These are phyloP conservation scores for Byssothecium circinans DNA, from an alignment of 2,329 filamentous ascomycete genomes.

Conservation along the genomic window DNA sequence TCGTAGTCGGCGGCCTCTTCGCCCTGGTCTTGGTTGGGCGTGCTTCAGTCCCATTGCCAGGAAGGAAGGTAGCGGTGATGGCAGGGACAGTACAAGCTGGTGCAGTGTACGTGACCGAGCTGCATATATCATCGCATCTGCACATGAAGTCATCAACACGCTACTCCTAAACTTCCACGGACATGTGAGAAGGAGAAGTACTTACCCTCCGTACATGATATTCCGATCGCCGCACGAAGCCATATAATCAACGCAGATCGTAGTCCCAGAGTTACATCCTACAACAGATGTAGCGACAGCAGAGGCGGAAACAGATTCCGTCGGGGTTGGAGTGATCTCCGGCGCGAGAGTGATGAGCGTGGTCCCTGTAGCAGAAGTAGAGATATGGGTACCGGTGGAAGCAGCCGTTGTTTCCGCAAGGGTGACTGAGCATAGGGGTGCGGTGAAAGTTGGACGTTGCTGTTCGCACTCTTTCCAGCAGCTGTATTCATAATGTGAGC, in stretches of 20 bases:
- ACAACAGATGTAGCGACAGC: background rate
- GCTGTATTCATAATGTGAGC: background rate
- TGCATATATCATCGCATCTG: constrained; percentile 6
- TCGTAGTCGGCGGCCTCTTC: background rate
- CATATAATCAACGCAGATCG: constrained; percentile 9
- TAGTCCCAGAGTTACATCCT: background rate
- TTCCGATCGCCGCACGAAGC: constrained; percentile 1
- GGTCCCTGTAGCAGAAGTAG: background rate
- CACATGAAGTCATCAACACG: background rate
- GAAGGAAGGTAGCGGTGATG: background rate
- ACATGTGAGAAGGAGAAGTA: background rate
- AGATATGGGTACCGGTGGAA: background rate
- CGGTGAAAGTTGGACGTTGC: constrained; percentile 9
- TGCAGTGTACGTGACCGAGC: background rate
- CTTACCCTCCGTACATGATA: constrained; percentile 8
- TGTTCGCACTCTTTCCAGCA: constrained; percentile 10
- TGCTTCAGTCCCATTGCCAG: background rate
- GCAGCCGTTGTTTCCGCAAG: background rate
- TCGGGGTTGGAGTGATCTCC: constrained; percentile 1
- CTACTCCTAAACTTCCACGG: background rate
- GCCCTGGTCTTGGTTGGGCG: background rate
- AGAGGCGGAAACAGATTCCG: too few species aligned
- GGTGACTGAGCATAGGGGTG: constrained; percentile 2
- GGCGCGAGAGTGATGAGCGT: background rate
- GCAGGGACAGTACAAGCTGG: constrained; percentile 1